Conservation (phyloP, 163 green algal genomes). For the Chlorella variabilis region DNA sequence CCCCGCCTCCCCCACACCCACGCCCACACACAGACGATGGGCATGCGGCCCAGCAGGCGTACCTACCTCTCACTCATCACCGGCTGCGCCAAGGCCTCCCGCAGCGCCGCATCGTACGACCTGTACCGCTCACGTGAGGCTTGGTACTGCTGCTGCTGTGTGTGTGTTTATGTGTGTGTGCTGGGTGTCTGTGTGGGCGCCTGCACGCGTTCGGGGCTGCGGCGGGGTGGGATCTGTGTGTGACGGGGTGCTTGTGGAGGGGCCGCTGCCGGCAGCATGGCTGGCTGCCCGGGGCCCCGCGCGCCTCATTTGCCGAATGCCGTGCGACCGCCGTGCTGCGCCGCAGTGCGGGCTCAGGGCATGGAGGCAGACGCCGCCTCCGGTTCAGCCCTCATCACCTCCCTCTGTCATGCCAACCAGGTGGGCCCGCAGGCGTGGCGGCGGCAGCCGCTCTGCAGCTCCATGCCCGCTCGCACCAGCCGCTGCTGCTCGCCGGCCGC, state of each 20-base stretch:
- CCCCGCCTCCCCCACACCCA: neutral
- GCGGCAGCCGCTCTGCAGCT: neutral
- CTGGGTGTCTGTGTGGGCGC: no score
- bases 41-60: slow-evolving; percentile 40
- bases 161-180: no score
- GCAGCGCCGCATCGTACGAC: slow-evolving; percentile 35
- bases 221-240: no score
- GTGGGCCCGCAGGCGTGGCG: neutral
- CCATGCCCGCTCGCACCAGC: neutral
- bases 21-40: slow-evolving; percentile 12
- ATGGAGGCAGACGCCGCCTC: slow-evolving; percentile 38
- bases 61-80: slow-evolving; percentile 61
- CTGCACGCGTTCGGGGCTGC: no score
- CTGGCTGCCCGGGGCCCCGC: no score
- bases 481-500: no score
- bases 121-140: slow-evolving; percentile 33
- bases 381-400: slow-evolving; percentile 64
- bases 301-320: no score
- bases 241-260: no score
- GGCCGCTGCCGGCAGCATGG: no score
- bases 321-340: no score
- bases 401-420: slow-evolving; percentile 59
- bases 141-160: no score
- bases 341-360: slow-evolving; percentile 42
- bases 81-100: slow-evolving; percentile 44